phyloP scores from a whole-genome alignment of 352 stramenopile genomes.

The Globisporangium recalcitrans region DNA sequence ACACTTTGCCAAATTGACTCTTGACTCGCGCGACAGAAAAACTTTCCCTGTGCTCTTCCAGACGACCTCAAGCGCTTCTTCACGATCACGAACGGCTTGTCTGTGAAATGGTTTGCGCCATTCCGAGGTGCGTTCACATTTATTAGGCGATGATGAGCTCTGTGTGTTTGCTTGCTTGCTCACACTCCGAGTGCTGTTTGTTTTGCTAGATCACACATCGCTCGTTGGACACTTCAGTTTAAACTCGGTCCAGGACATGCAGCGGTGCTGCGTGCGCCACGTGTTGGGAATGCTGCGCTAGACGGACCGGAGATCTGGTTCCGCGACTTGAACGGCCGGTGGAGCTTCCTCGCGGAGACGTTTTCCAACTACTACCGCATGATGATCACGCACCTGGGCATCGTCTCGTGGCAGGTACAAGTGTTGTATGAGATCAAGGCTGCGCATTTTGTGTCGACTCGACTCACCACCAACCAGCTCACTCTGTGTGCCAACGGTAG shows the following conservation, averaged over 20 bases:
- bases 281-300: no score
- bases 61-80: conserved; percentile 70
- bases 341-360: conserved; percentile 63
- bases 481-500: no score
- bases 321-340: conserved; percentile 42
- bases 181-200: no score
- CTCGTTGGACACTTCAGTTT: conserved; percentile 65
- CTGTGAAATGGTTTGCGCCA: conserved; percentile 62
- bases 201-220: conserved; percentile 30
- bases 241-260: conserved; percentile 58
- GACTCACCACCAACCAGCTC: no score
- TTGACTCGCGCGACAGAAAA: conserved; percentile 32
- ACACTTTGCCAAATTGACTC: no score
- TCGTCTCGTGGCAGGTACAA: conserved; percentile 71
- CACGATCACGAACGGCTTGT: conserved; percentile 58
- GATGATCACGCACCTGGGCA: conserved; percentile 71
- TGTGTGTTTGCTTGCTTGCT: background rate
- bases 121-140: conserved; percentile 31
- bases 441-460: background rate
- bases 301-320: conserved; percentile 62
- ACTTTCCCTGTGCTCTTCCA: conserved; percentile 46
- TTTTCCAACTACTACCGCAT: conserved; percentile 82
- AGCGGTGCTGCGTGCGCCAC: conserved; percentile 30
- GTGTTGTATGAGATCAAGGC: background rate
- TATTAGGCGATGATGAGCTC: background rate